phyloP scores from a whole-genome alignment of 345 rosid genomes.

The Sisymbrium irio region DNA sequence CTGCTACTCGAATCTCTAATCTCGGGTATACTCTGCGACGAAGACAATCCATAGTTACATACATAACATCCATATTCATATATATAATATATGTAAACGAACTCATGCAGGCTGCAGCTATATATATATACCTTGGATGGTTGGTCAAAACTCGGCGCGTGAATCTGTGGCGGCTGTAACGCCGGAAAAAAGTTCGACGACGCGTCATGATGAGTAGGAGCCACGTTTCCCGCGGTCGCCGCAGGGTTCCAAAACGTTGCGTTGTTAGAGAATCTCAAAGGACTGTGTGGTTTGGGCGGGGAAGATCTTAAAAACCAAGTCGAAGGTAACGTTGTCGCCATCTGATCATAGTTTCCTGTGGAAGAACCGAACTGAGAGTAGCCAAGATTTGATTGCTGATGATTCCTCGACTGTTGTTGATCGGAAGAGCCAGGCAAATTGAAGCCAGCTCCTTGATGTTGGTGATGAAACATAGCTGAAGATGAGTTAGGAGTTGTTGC shows the following conservation, averaged over 20 bases:
- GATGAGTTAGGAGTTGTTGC: conserved; percentile 48
- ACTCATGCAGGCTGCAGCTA: background rate
- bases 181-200: conserved; percentile 60
- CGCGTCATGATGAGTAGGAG: conserved; percentile 49
- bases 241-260: conserved; percentile 80
- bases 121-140: conserved; percentile 41
- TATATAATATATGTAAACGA: background rate
- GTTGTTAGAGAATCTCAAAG: conserved; percentile 85
- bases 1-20: conserved; percentile 45
- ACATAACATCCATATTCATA: background rate
- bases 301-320: conserved; percentile 73
- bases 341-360: conserved; percentile 26
- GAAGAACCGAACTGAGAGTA: conserved; percentile 33
- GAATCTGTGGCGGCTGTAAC: conserved; percentile 53
- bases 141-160: conserved; percentile 45
- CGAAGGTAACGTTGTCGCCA: conserved; percentile 36
- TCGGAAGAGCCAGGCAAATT: conserved; percentile 31
- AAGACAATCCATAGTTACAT: background rate
- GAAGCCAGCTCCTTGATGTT: conserved; percentile 16
- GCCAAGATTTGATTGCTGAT: conserved; percentile 15
- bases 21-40: conserved; percentile 47
- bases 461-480: conserved; percentile 36
- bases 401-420: conserved; percentile 42
- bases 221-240: conserved; percentile 45
- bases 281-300: conserved; percentile 51